phyloP scores from a whole-genome alignment of 139 green algal species.

The Chlamydomonas incerta region DNA sequence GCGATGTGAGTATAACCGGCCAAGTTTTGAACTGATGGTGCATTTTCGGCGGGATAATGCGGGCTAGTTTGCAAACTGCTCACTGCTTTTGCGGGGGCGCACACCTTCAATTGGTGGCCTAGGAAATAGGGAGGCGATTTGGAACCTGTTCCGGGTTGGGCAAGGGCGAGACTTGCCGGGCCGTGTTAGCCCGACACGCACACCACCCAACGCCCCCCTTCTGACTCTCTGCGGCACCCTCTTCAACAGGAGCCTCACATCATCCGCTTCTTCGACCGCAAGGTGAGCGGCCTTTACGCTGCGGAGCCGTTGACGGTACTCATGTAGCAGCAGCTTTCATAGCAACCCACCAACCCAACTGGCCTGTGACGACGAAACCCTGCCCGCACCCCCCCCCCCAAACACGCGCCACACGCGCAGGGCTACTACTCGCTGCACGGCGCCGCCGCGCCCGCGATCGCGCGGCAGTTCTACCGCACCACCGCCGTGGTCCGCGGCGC shows the following conservation, averaged over 20 bases:
- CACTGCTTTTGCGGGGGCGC: no score
- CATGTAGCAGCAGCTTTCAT: no score
- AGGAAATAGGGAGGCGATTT: no score
- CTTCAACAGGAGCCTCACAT: conserved; percentile 60
- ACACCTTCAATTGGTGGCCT: no score
- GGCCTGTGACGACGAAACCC: not conserved
- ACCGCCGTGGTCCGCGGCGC: conserved; percentile 50
- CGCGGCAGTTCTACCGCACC: conserved; percentile 84
- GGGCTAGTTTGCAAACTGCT: no score
- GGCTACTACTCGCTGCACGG: conserved; percentile 90
- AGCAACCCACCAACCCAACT: no score
- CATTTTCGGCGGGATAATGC: not conserved
- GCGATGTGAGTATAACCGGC: not conserved
- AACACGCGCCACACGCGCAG: conserved; percentile 40
- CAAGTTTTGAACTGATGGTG: not conserved
- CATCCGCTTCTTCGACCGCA: conserved; percentile 81
- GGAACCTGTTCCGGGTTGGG: no score
- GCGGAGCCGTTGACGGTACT: no score
- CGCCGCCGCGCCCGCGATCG: conserved; percentile 79
- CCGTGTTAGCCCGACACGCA: no score
- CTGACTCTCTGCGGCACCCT: not conserved
- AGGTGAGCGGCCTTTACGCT: no score
- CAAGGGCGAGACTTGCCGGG: no score
- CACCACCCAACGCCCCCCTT: no score
- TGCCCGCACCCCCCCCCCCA: not conserved